Base-by-base conservation (phyloP, 768 basidiomycete species). In the Dentipellis sp. region DNA sequence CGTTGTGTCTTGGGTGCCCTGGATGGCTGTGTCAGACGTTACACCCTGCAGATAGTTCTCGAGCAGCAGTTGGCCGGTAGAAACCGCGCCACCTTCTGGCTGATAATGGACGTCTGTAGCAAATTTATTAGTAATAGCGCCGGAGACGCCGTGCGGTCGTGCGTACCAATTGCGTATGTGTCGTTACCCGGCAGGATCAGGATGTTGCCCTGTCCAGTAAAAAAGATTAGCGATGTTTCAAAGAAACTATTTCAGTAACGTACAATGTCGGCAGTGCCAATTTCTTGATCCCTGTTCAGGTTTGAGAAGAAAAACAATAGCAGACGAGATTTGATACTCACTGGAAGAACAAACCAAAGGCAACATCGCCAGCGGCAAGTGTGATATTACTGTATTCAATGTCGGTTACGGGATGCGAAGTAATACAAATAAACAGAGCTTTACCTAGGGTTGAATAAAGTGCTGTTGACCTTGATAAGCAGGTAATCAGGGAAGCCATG, bases 21-120 rank as follows among this genome's bases (percentile, higher is more conserved):
- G 62, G 53, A 89, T 87, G 4, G 72, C 71, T 1, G 81, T 82
- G 47, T 72, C 70, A 7, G 78, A 78, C 57, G 79, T 69, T 34
- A 81, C 60, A 16, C 84, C 86, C 68, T 85, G 80, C n/a, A 89
- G 66, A 63, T 80, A 88, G 64, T 84, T 83, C 67, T 85, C 78
- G 49, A 89, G 74, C 58, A 88, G 64, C 9, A 64, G 63, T 53
- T 72, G 74, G 19, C 86, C 86, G 1, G 83, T 78, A 1, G 73
- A 63, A n/a, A 72, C 67, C 6, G 81, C 78, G 19, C 64, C 69
- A 6, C 80, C 81, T 58, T 81, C 78, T 0, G 83, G 81, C 10
- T 79, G 73, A 67, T 77, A 88, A 50, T 81, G 73, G 4, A 88
- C 83, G 56, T 82, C 83, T 78, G 57, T 40, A 9, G n/a, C 47